Evolutionary conservation across 2,329 filamentous ascomycete genomes (phyloP), one percentile per base, ranked within the genome.

Genomic region (Penicillium sp.): DNA sequence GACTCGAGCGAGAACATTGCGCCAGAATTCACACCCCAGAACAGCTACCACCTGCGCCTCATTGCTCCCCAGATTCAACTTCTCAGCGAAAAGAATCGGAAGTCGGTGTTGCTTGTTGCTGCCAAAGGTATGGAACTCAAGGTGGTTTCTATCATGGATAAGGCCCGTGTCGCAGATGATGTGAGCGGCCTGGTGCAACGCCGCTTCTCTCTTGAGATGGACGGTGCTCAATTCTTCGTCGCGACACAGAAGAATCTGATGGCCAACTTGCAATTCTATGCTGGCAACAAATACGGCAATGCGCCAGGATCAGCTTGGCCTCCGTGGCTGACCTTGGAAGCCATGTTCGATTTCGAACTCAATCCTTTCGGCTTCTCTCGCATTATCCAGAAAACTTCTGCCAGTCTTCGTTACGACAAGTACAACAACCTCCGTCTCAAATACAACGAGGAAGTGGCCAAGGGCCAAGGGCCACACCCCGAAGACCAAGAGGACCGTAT

Each of bases 111-210:
- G 5, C 81, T 99, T n/a, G 87, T 97, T 44, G 94, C 93, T 3
- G 92, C 92, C 27, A 97, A 97, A 74, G 91, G 92, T 49, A 99
- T 99, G 92, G 92, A 97, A 72, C 84, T 97, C 53, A 97, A 97
- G 77, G 89, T 99, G 10, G 85, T 99, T 18, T 93, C 97, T 61
- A 93, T 99, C 65, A 96, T 97, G 89, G 94, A 99, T 75, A 97
- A 96, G 74, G 88, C 92, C 66, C 85, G 94, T 56, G 85, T 97
- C 53, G 92, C 87, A 45, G 94, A 99, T 70, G 88, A 90, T 63
- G 92, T 99, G 66, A 96, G 91, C 67, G 95, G 94, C 50, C 82
- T 99, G 43, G 93, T 99, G 1, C 95, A 99, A 71, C 88, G 92
- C 36, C 88, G 94, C 7, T 97, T 97, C 77, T 85, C 92, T 27